Percentiles rank a stretch among this genome's conserved stretches.
These are phyloP conservation scores for Globisporangium carolinianum DNA, from an alignment of 352 stramenopile genomes.

Conservation along the genomic window DNA sequence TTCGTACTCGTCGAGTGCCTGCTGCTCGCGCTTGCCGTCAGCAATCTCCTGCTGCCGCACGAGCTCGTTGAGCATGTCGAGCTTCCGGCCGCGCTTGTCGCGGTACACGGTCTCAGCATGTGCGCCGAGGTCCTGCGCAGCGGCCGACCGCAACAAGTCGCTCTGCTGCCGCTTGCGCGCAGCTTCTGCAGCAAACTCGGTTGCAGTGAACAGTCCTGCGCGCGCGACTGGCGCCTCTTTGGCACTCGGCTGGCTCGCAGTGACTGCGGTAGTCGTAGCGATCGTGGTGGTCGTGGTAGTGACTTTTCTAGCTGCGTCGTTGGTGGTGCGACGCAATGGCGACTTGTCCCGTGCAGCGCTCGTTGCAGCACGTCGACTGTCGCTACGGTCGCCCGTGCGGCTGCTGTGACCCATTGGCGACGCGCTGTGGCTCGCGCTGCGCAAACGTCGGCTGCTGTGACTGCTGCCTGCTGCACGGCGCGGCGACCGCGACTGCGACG, in stretches of 20 bases:
- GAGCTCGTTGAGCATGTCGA: conserved; percentile 85
- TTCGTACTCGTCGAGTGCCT: conserved; percentile 77
- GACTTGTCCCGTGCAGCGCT: no score
- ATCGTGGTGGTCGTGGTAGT: no score
- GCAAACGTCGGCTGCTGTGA: neutral
- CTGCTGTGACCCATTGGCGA: no score
- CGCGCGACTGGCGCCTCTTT: conserved; percentile 16
- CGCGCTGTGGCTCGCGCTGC: neutral
- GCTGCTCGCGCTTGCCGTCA: conserved; percentile 67
- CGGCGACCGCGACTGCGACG: conserved; percentile 3
- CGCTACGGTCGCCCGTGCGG: no score
- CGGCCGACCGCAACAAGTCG: conserved; percentile 38
- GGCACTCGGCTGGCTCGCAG: neutral
- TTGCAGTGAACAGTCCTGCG: conserved; percentile 57
- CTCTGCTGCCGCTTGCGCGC: conserved; percentile 43
- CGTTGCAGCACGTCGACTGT: no score
- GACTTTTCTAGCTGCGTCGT: no score
- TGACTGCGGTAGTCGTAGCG: neutral
- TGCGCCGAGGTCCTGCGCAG: conserved; percentile 58
- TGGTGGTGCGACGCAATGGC: no score
- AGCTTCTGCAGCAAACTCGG: conserved; percentile 58
- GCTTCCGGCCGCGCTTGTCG: conserved; percentile 74
- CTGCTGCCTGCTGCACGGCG: neutral
- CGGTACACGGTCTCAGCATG: conserved; percentile 81
- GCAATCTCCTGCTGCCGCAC: conserved; percentile 73